Conservation (phyloP, 805 yeast genomes). For the Sungouiozyma ichnusensis region DNA sequence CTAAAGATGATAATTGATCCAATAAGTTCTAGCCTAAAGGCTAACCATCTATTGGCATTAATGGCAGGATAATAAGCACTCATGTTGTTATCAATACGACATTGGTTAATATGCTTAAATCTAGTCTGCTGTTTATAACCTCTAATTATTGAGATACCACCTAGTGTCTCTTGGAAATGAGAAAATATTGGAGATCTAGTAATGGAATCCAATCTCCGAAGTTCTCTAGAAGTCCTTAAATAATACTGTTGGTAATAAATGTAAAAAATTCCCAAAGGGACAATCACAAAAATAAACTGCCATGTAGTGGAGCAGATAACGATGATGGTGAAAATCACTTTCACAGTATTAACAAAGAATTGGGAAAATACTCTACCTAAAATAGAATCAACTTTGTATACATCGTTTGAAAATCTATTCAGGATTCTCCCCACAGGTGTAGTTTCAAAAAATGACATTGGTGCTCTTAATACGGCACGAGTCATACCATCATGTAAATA, state of each 20-base stretch:
- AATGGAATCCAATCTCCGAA: conserved; percentile 72
- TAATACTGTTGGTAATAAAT: conserved; percentile 67
- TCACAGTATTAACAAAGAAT: conserved; percentile 51
- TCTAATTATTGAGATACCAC: conserved; percentile 65
- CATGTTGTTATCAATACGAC: conserved; percentile 76
- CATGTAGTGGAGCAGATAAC: conserved; percentile 86
- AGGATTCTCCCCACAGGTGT: conserved; percentile 90
- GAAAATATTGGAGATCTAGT: conserved; percentile 75
- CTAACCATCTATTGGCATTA: conserved; percentile 94
- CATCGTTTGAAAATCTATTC: conserved; percentile 85
- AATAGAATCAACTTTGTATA: conserved; percentile 77
- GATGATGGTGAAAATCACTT: conserved; percentile 60
- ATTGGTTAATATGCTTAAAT: conserved; percentile 53
- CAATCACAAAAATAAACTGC: conserved; percentile 60
- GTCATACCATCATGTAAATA: conserved; percentile 71
- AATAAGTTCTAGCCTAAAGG: conserved; percentile 82
- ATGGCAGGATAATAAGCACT: conserved; percentile 87
- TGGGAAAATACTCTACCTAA: conserved; percentile 60
- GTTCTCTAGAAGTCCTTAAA: conserved; percentile 66
- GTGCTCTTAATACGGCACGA: conserved; percentile 64
- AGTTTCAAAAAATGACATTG: conserved; percentile 92
- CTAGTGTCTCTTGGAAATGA: conserved; percentile 73
- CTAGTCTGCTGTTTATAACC: conserved; percentile 60
- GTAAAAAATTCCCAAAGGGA: conserved; percentile 61
- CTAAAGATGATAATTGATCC: conserved; percentile 84